These are phyloP conservation scores for Morella rubra DNA, from an alignment of 306 rosid species.

Conservation along the genomic window DNA sequence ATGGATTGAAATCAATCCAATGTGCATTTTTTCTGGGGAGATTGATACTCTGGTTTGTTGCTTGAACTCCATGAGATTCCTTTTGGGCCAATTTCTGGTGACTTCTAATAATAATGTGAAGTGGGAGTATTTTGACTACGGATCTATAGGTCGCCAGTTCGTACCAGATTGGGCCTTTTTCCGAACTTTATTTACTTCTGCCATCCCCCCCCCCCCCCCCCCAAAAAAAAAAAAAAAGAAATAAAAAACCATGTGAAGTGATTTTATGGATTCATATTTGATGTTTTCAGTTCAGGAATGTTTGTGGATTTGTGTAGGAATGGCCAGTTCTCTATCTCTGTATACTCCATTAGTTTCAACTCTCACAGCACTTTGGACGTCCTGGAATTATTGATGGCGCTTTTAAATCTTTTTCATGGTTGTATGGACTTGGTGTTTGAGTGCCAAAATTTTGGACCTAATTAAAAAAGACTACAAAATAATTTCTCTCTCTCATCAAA, in stretches of 20 bases:
- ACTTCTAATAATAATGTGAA: too few species aligned
- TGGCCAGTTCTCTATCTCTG: background rate
- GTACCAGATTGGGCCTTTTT: too few species aligned
- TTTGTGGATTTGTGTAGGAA: background rate
- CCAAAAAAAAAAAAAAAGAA: too few species aligned
- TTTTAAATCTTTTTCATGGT: background rate
- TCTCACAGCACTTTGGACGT: background rate
- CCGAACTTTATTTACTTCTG: too few species aligned
- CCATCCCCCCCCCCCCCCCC: too few species aligned
- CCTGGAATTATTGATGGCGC: background rate
- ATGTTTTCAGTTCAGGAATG: background rate
- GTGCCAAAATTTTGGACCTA: too few species aligned
- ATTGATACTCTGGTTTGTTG: background rate
- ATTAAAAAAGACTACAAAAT: too few species aligned
- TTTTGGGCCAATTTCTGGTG: background rate
- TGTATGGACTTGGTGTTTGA: background rate
- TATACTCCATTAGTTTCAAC: background rate
- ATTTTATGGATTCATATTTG: background rate
- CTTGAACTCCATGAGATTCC: background rate
- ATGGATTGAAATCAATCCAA: slow-evolving; percentile 1
- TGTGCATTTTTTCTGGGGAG: background rate
- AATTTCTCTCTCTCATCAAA: too few species aligned
- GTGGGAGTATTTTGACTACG: too few species aligned
- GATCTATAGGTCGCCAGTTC: too few species aligned
- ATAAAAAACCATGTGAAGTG: too few species aligned